Base-by-base conservation (phyloP, 306 rosid species). In the Vachellia collinsii region DNA sequence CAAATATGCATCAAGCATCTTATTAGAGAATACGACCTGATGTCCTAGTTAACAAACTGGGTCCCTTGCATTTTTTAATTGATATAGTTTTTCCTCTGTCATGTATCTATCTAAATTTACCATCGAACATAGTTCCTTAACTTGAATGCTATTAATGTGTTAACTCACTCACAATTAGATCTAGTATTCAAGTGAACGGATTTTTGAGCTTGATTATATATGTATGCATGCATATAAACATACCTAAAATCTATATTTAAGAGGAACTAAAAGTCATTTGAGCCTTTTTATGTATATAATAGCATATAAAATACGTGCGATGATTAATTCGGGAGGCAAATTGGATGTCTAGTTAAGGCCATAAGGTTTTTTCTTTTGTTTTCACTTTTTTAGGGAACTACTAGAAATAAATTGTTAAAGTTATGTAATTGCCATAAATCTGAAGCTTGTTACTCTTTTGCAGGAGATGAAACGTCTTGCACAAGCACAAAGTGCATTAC, bases 401-500 rank as follows among this genome's bases (percentile, higher is more conserved):
- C 19, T 16, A 38, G 29, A 64, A 75, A 56, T 34, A 43, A 17
- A 75, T 14, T 64, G 1, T 14, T 77, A 29, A 4, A 42, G 11
- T 37, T 1, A 8, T 79, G 56, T 8, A n/a, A 16, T 17, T 53
- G 43, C 70, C 65, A 14, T 50, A 51, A n/a, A 71, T 11, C 68
- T 74, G 59, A 79, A 51, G 23, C 42, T 81, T 75, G 36, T 77
- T 83, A 46, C 65, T 58, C 68, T 22, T 63, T 50, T 88, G 83
- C 90, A 94, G 98, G 97, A 94, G 82, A 62, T 81, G 78, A 92
- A 94, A 86, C 90, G 93, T 74, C 86, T 86, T 54, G 93, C 92
- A 22, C 97, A 92, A 76, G 87, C 94, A 58, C 98, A 91, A 71
- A 90, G 85, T 82, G 83, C 48, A 75, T 82, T 92, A 22, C 92